Conservation (phyloP, 2,329 filamentous ascomycete species). For the Ophiostoma montium region DNA sequence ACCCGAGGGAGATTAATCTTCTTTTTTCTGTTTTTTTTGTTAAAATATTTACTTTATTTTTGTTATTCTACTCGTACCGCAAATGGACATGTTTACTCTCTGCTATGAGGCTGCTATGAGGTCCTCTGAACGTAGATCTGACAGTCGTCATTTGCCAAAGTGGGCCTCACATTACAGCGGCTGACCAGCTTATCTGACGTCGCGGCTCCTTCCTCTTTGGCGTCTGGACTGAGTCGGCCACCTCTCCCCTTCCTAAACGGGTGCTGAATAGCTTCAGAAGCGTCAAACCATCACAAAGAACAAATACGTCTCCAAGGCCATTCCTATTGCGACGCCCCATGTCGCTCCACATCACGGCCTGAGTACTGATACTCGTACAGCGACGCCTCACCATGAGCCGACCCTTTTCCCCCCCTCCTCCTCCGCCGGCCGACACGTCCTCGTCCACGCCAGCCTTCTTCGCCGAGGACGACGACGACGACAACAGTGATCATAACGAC, state of each 20-base stretch:
- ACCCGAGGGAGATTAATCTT: neutral
- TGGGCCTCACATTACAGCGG: no score
- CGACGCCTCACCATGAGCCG: constrained; percentile 3
- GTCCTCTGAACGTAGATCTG: no score
- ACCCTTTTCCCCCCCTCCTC: constrained; percentile 3
- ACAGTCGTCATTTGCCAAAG: no score
- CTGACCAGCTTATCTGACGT: no score
- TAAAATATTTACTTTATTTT: no score
- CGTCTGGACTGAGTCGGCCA: neutral
- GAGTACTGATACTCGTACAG: no score
- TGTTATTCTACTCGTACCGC: no score
- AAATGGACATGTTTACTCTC: no score
- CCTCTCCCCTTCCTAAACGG: constrained; percentile 8
- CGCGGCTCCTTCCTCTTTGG: neutral
- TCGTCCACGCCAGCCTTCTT: constrained; percentile 6
- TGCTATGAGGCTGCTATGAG: no score
- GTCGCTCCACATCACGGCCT: neutral
- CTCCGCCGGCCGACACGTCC: constrained; percentile 6
- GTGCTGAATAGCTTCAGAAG: constrained; percentile 11
- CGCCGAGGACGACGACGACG: constrained; percentile 7
- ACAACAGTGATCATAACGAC: neutral
- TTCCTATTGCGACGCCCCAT: neutral
- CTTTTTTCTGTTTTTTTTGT: no score
- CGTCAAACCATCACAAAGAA: neutral
- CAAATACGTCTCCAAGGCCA: no score